phyloP scores from a whole-genome alignment of 805 yeast genomes.

The Spathaspora hagerdaliae region DNA sequence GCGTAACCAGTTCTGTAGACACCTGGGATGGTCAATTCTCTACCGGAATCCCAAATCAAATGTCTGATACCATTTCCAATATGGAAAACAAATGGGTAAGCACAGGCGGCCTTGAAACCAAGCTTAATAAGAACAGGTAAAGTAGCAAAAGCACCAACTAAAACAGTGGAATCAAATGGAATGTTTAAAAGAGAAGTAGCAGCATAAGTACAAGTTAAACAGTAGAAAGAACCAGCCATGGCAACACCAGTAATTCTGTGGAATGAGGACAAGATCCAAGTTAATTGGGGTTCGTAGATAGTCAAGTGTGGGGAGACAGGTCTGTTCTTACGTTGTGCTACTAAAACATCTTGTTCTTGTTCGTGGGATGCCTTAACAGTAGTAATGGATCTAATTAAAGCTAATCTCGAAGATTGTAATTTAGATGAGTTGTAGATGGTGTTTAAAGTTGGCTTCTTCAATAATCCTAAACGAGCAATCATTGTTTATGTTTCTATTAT shows the following conservation, averaged over 20 bases:
- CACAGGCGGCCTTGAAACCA: conserved; percentile 62
- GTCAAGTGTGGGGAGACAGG: conserved; percentile 88
- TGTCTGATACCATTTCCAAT: conserved; percentile 87
- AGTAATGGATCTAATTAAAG: conserved; percentile 19
- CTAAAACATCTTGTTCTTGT: conserved; percentile 65
- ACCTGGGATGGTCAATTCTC: conserved; percentile 74
- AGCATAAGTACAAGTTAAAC: conserved; percentile 71
- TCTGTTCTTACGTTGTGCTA: conserved; percentile 80
- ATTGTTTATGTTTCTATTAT: conserved; percentile 8
- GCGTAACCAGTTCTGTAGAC: conserved; percentile 90
- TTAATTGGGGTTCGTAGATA: conserved; percentile 88
- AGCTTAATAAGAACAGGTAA: conserved; percentile 63
- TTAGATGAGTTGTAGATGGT: conserved; percentile 7
- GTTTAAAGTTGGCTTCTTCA: conserved; percentile 16
- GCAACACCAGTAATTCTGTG: conserved; percentile 90
- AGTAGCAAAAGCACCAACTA: conserved; percentile 54
- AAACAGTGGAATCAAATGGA: conserved; percentile 54
- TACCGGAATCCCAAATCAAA: conserved; percentile 87
- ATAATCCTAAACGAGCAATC: conserved; percentile 31
- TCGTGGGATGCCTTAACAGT: conserved; percentile 48
- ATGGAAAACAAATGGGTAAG: conserved; percentile 88
- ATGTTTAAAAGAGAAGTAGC: conserved; percentile 51
- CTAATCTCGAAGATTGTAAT: conserved; percentile 4
- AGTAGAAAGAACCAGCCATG: conserved; percentile 76
- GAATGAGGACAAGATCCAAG: conserved; percentile 72